These are phyloP conservation scores for Tetratostichococcus sp. DNA, from an alignment of 139 green algal species.

Conservation along the genomic window DNA sequence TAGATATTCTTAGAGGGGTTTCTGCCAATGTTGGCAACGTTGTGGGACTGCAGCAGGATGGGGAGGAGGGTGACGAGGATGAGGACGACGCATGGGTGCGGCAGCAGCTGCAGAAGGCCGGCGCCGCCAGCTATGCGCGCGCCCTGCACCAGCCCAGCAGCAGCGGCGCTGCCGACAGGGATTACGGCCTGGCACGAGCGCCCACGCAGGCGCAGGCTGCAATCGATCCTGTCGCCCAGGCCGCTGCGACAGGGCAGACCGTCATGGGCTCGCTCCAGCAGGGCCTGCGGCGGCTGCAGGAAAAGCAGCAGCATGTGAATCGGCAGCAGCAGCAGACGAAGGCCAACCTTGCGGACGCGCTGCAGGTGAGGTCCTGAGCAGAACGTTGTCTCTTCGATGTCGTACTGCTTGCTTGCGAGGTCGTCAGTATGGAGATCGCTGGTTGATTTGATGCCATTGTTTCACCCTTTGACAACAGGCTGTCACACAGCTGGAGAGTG, in stretches of 20 bases:
- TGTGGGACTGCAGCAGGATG: slow-evolving; percentile 4
- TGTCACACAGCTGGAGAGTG: slow-evolving; percentile 28
- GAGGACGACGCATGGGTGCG: slow-evolving; percentile 52
- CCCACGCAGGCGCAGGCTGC: background rate
- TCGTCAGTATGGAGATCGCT: no score
- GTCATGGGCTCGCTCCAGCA: slow-evolving; percentile 47
- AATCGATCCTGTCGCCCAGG: background rate
- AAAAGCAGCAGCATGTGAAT: slow-evolving; percentile 29
- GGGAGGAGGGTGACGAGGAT: slow-evolving; percentile 43
- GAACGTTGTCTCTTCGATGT: no score
- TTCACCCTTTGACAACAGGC: no score
- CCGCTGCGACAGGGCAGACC: slow-evolving; percentile 29
- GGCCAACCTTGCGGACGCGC: slow-evolving; percentile 21
- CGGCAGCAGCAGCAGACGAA: slow-evolving; percentile 30
- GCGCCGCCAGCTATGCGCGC: slow-evolving; percentile 11
- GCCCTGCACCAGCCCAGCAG: slow-evolving; percentile 3
- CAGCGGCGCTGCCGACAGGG: background rate
- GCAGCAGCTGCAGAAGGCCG: slow-evolving; percentile 67
- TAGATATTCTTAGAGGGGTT: no score
- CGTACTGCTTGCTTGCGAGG: no score
- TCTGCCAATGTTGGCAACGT: no score
- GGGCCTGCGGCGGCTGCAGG: slow-evolving; percentile 41
- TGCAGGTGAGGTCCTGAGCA: no score
- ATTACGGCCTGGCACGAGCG: background rate
- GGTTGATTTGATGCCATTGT: no score